Conservation (phyloP, 805 yeast genomes). For the Lachancea thermotolerans region DNA sequence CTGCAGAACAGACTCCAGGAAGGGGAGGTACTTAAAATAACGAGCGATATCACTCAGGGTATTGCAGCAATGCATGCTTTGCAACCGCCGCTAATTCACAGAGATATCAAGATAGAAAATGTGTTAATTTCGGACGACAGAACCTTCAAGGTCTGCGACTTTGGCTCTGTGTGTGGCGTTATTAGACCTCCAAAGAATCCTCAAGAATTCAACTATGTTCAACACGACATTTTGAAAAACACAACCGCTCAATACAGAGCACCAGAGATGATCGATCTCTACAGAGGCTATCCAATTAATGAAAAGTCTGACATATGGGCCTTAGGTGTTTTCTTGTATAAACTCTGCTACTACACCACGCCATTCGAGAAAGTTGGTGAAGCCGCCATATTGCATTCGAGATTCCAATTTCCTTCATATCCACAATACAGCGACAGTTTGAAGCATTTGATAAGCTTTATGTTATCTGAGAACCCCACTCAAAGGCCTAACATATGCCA, state of each 20-base stretch:
- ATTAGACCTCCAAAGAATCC: constrained; percentile 55
- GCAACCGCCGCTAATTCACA: constrained; percentile 62
- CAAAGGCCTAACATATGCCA: constrained; percentile 71
- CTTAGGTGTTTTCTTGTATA: constrained; percentile 75
- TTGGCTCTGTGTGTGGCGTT: constrained; percentile 70
- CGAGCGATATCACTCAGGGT: constrained; percentile 65
- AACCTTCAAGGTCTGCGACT: constrained; percentile 68
- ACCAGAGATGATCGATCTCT: constrained; percentile 93
- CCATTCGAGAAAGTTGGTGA: constrained; percentile 71
- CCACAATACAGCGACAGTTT: constrained; percentile 57
- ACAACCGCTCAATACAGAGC: constrained; percentile 95
- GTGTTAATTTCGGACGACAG: constrained; percentile 56
- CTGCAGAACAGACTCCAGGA: constrained; percentile 61
- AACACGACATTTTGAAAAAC: constrained; percentile 66
- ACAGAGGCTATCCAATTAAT: constrained; percentile 76
- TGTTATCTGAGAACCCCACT: constrained; percentile 59
- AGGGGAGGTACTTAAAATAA: constrained; percentile 57
- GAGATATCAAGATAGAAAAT: constrained; percentile 80
- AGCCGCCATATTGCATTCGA: constrained; percentile 52
- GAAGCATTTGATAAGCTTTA: constrained; percentile 55
- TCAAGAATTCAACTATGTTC: constrained; percentile 52
- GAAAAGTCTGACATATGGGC: constrained; percentile 97
- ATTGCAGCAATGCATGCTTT: constrained; percentile 74
- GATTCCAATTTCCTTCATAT: constrained; percentile 43
- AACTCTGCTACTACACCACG: constrained; percentile 73